A percentile compares a stretch with the other conserved stretches of the same genome.
phyloP scores from a whole-genome alignment of 75 land plant species.

The Chamaecyparis obtusa region DNA sequence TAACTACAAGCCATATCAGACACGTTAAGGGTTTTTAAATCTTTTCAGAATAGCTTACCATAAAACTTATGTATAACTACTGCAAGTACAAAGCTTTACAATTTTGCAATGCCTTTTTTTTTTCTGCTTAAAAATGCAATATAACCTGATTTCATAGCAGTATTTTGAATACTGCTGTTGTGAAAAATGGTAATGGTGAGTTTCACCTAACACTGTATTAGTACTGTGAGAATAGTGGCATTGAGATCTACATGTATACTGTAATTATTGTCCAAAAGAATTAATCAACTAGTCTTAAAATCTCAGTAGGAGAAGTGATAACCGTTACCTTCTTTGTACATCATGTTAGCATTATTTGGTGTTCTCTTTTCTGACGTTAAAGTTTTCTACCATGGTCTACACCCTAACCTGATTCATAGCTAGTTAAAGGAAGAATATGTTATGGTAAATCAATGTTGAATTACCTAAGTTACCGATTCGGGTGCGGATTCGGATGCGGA shows the following conservation, averaged over 20 bases:
- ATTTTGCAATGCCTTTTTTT: not conserved
- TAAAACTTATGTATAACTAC: not conserved
- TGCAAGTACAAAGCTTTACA: not conserved
- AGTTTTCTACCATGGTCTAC: conserved; percentile 10
- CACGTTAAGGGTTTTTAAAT: not conserved
- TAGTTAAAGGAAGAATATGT: too few species aligned
- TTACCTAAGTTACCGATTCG: too few species aligned
- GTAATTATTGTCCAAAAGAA: too few species aligned
- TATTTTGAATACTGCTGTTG: not conserved
- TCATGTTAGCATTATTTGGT: too few species aligned
- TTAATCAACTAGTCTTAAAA: conserved; percentile 16
- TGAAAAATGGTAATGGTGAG: not conserved
- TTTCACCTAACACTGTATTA: not conserved
- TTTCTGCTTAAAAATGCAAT: not conserved
- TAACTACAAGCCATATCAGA: conserved; percentile 41
- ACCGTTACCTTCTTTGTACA: too few species aligned
- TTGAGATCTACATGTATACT: too few species aligned
- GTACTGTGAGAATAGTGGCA: not conserved
- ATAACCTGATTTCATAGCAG: too few species aligned
- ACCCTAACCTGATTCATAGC: not conserved
- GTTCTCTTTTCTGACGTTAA: too few species aligned
- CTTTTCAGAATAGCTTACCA: not conserved
- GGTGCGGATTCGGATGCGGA: too few species aligned
- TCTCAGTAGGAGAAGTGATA: conserved; percentile 11
- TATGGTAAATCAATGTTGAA: too few species aligned